Evolutionary conservation across 352 stramenopile genomes (phyloP), one percentile per base, ranked within the genome.

Genomic region (Saprolegnia parasitica): DNA sequence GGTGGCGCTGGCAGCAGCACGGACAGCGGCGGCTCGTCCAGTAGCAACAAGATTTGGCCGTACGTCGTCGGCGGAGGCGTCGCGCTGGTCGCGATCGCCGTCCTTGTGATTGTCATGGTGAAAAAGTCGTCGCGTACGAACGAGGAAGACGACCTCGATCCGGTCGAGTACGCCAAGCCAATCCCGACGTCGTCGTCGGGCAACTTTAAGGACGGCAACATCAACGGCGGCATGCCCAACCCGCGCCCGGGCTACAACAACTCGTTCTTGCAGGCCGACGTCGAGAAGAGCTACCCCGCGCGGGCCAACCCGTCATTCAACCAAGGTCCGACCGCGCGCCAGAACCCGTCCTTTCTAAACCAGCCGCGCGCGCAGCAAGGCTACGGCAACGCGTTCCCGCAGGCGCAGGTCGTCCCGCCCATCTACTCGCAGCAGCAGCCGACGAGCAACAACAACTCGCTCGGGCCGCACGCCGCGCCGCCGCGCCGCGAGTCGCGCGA

Each of bases 131-230:
- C 52, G 3, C 52, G 52, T 1, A 60, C 24, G 8, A 40, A 15
- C 13, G 63, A 70, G 1, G 63, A 70, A 26, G 63, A 70, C 54
- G 63, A 70, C 23, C 11, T 70, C 46, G 63, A 70, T 9, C 18
- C 47, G 10, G 63, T 39, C 35, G 47, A 70, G n/a, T 70, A 70
- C 21, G 63, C 46, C 35, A 70, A 70, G 29, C 42, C 63, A 4
- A 49, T 61, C 13, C 46, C 63, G 20, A 39, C 40, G 6, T 60
- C 52, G 13, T 42, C 24, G 24, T 60, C 52, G 13, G 52, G 52
- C 24, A 47, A 67, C 23, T 49, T 35, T 32, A 68, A 56, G 39
- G 40, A 49, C 18, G 57, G 29, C 29, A 35, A 35, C 29, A 5
- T 35, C 29, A 67, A 37, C 32, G 21, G 29, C 32, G 29, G 21